Percentiles rank a stretch among this genome's conserved stretches.
Conservation (phyloP, 106 monocot genomes). For the Acorus calamus region DNA sequence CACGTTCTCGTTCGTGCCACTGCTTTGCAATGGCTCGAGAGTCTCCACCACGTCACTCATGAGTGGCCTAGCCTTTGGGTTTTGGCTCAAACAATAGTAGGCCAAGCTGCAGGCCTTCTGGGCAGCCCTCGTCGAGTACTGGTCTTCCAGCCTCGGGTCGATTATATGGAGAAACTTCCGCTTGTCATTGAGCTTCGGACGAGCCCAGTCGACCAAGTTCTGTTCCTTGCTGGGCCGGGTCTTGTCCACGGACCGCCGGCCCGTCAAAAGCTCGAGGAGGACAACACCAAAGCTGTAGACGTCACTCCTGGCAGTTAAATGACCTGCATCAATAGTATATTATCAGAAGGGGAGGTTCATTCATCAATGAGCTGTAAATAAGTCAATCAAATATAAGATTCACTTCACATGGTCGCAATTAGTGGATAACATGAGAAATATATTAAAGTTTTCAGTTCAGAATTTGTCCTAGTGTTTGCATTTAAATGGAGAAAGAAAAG, state of each 20-base stretch:
- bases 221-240: conserved; percentile 77
- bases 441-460: no score
- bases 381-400: no score
- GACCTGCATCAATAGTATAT: conserved; percentile 31
- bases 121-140: conserved; percentile 52
- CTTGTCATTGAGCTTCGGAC: conserved; percentile 79
- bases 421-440: no score
- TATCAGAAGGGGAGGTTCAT: no score
- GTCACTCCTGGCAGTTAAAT: conserved; percentile 79
- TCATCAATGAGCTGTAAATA: no score
- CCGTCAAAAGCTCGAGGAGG: conserved; percentile 78
- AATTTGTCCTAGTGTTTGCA: no score
- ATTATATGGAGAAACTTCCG: conserved; percentile 66
- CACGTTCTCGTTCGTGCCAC: conserved; percentile 11
- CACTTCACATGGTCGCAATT: no score
- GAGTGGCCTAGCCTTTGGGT: conserved; percentile 75
- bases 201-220: conserved; percentile 89
- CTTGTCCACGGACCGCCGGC: conserved; percentile 74
- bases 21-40: conserved; percentile 56
- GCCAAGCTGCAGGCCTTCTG: conserved; percentile 78
- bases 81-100: conserved; percentile 68
- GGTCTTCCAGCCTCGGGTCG: conserved; percentile 62
- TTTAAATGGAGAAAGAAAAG: no score
- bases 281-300: conserved; percentile 90
- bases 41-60: conserved; percentile 89